Evolutionary conservation across 176 grass and related monocot species (phyloP).

Genomic region (Tillandsia fasciculata): DNA sequence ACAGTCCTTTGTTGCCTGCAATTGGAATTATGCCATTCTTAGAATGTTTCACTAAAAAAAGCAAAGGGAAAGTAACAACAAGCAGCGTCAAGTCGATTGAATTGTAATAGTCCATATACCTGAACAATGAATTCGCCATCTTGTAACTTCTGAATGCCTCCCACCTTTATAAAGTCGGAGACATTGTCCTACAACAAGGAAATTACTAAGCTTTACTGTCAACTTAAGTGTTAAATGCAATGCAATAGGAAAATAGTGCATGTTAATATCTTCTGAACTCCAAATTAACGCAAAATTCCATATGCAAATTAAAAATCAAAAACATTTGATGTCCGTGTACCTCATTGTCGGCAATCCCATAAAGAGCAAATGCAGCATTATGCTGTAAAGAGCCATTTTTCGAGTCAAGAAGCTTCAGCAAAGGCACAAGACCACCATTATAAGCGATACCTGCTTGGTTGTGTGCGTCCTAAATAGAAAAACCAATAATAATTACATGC

Average conservation of each 20-base stretch:
- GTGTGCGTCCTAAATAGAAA: constrained; percentile 56
- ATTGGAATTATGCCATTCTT: constrained; percentile 1
- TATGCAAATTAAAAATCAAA: background rate
- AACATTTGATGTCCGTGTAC: constrained; percentile 27
- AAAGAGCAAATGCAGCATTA: constrained; percentile 99
- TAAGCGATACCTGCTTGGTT: constrained; percentile 99
- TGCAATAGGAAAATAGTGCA: constrained; percentile 14
- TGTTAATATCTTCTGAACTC: background rate
- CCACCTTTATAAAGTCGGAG: constrained; percentile 94
- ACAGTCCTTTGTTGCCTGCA: constrained; percentile 97
- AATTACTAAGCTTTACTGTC: background rate
- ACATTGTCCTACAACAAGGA: constrained; percentile 71
- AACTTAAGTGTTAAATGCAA: constrained; percentile 1
- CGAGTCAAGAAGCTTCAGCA: constrained; percentile 98
- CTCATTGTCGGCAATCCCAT: constrained; percentile 99
- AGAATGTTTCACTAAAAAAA: background rate
- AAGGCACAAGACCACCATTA: constrained; percentile 84
- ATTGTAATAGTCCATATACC: constrained; percentile 26
- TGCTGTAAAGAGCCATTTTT: constrained; percentile 99
- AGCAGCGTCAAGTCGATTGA: background rate
- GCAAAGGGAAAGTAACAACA: background rate
- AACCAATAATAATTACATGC: background rate
- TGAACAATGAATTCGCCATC: constrained; percentile 99
- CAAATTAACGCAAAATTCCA: too few species aligned
- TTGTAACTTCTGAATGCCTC: constrained; percentile 94